These are phyloP conservation scores for Alloascoidea hylecoeti DNA, from an alignment of 805 yeast species.

Conservation along the genomic window DNA sequence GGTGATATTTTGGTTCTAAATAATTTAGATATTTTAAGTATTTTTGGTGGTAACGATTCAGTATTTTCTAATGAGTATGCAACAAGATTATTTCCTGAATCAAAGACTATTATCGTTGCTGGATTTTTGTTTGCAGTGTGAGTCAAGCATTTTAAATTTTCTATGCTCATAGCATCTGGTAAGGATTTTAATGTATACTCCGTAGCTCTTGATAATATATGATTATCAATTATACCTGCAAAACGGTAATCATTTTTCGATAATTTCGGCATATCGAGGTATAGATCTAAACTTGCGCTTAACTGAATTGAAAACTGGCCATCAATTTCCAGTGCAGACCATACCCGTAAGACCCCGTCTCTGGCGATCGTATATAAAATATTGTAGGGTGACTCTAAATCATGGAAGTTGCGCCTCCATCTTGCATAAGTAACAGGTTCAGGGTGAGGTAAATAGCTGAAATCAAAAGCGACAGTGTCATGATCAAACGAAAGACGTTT, in stretches of 20 bases:
- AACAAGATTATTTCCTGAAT: conserved; percentile 10
- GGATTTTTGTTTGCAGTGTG: conserved; percentile 9
- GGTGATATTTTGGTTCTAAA: conserved; percentile 1
- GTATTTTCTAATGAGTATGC: conserved; percentile 36
- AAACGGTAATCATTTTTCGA: conserved; percentile 12
- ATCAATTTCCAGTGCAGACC: conserved; percentile 40
- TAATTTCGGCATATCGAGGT: conserved; percentile 4
- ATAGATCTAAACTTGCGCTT: conserved; percentile 35
- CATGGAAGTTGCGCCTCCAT: conserved; percentile 35
- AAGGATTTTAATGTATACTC: conserved; percentile 6
- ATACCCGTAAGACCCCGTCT: conserved; percentile 42
- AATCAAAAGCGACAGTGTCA: conserved; percentile 49
- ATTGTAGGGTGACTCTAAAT: conserved; percentile 25
- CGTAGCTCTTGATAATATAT: conserved; percentile 17
- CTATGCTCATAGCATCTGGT: conserved; percentile 1
- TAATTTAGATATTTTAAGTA: conserved; percentile 28
- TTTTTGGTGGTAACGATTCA: conserved; percentile 39
- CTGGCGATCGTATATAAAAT: conserved; percentile 51
- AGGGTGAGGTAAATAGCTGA: conserved; percentile 56
- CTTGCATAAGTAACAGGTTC: conserved; percentile 37
- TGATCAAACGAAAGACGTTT: conserved; percentile 54
- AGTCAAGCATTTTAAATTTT: conserved; percentile 8
- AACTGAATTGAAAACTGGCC: conserved; percentile 40
- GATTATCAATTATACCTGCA: conserved; percentile 26
- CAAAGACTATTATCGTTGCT: conserved; percentile 6